phyloP scores from a whole-genome alignment of 176 grass and related monocot species.

The Tillandsia fasciculata region DNA sequence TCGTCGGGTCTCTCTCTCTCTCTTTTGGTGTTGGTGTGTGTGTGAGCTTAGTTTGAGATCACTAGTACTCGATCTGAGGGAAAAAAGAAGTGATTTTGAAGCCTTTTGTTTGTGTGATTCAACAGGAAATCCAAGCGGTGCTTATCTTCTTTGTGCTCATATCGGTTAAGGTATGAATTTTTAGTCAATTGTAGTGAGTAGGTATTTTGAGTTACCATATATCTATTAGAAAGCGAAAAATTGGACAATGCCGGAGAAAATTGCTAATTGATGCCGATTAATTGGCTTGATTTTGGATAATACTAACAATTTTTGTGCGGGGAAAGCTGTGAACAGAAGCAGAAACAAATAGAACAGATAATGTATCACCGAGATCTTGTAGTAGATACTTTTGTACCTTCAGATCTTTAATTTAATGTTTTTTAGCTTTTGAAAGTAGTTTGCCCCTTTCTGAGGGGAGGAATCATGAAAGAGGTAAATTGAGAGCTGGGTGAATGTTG shows the following conservation, averaged over 20 bases:
- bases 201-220: background rate
- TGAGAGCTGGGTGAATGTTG: background rate
- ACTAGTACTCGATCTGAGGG: background rate
- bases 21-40: background rate
- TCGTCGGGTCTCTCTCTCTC: conserved; percentile 28
- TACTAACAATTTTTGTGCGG: background rate
- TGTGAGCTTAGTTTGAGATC: background rate
- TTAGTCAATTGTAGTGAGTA: background rate
- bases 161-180: conserved; percentile 53
- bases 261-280: background rate
- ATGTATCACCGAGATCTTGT: too few relatives aligned
- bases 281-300: background rate
- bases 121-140: conserved; percentile 82
- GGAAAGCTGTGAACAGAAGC: too few relatives aligned
- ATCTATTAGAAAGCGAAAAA: background rate
- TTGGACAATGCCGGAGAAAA: background rate
- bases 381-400: background rate
- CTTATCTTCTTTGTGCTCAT: conserved; percentile 62
- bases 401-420: background rate
- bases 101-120: conserved; percentile 16
- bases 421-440: background rate
- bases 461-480: background rate
- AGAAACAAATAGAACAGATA: too few relatives aligned
- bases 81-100: background rate
- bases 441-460: background rate